Percentiles rank a stretch among this genome's conserved stretches.
phyloP scores from a whole-genome alignment of 2,329 filamentous ascomycete genomes.

The Claviceps monticola region DNA sequence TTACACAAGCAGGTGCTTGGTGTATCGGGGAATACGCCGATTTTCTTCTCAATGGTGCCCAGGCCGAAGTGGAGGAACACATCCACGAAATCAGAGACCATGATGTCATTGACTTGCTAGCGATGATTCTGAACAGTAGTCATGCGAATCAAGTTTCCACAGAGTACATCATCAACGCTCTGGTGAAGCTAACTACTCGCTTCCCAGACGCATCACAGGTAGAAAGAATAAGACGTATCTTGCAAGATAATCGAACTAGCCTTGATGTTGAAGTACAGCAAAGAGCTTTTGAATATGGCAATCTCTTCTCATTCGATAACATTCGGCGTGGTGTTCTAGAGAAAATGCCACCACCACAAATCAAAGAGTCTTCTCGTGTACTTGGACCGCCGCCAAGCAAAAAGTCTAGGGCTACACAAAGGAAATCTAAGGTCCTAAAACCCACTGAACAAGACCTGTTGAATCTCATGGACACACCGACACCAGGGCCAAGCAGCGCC shows the following conservation, averaged over 20 bases:
- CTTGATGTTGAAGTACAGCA: conserved; percentile 94
- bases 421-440: conserved; percentile 65
- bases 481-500: conserved; percentile 34
- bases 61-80: conserved; percentile 88
- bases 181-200: conserved; percentile 89
- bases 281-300: conserved; percentile 85
- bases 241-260: conserved; percentile 68
- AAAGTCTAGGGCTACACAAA: conserved; percentile 54
- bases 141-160: conserved; percentile 84
- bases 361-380: conserved; percentile 86
- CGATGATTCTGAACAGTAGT: conserved; percentile 82
- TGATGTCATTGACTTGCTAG: conserved; percentile 87
- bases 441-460: conserved; percentile 84
- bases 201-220: conserved; percentile 74
- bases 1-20: conserved; percentile 89
- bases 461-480: conserved; percentile 75
- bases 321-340: conserved; percentile 84
- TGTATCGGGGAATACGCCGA: conserved; percentile 97
- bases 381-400: conserved; percentile 62
- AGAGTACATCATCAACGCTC: conserved; percentile 88
- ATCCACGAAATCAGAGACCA: conserved; percentile 69
- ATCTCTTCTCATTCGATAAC: conserved; percentile 81
- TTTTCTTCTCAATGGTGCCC: conserved; percentile 71
- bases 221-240: conserved; percentile 66
- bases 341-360: conserved; percentile 95